A percentile compares a stretch with the other conserved stretches of the same genome.
phyloP scores from a whole-genome alignment of 1,139 yeast species.

The Suhomyces chickasaworum region DNA sequence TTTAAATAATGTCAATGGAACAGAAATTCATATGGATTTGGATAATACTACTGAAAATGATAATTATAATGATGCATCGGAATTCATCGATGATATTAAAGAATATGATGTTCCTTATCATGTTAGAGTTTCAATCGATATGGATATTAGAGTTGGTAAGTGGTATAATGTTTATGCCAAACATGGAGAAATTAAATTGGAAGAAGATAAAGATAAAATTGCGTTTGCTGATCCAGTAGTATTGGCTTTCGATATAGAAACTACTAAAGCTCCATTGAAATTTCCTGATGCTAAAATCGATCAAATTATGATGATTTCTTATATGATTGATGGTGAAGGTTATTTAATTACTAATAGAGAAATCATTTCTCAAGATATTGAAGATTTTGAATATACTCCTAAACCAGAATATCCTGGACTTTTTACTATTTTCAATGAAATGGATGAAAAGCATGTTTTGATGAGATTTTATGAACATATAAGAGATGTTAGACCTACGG shows the following conservation, averaged over 20 bases:
- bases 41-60: slow-evolving; percentile 17
- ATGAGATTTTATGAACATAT: slow-evolving; percentile 86
- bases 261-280: slow-evolving; percentile 93
- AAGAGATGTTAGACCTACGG: slow-evolving; percentile 86
- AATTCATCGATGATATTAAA: slow-evolving; percentile 73
- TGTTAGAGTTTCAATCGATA: slow-evolving; percentile 91
- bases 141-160: slow-evolving; percentile 84
- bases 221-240: slow-evolving; percentile 98
- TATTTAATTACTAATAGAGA: slow-evolving; percentile 91
- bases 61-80: slow-evolving; percentile 55
- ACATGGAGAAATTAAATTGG: slow-evolving; percentile 56
- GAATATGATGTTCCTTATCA: slow-evolving; percentile 98
- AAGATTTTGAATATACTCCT: slow-evolving; percentile 97
- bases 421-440: slow-evolving; percentile 88
- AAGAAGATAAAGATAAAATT: slow-evolving; percentile 70
- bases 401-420: slow-evolving; percentile 92
- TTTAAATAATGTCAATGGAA: slow-evolving; percentile 24
- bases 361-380: slow-evolving; percentile 90
- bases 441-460: slow-evolving; percentile 75
- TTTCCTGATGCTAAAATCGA: slow-evolving; percentile 94
- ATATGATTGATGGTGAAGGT: slow-evolving; percentile 99
- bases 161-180: slow-evolving; percentile 85
- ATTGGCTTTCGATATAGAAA: slow-evolving; percentile 95
- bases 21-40: slow-evolving; percentile 21
- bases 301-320: slow-evolving; percentile 98